These are phyloP conservation scores for Botrytis medusae DNA, from an alignment of 2,329 filamentous ascomycete genomes.

Conservation along the genomic window DNA sequence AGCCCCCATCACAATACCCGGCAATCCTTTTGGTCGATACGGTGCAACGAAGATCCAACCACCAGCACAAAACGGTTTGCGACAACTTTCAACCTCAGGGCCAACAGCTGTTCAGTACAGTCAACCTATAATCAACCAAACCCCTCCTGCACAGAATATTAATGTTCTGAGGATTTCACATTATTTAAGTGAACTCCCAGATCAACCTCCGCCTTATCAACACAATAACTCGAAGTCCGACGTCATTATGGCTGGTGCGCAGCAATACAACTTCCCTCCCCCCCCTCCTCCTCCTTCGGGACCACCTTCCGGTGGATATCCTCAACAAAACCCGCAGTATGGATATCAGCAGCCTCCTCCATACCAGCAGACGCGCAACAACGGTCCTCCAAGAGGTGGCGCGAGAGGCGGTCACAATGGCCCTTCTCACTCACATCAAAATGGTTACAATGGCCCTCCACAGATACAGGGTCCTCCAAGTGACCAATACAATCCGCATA, in stretches of 20 bases:
- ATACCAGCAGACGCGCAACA: constrained; percentile 37
- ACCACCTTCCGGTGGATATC: constrained; percentile 34
- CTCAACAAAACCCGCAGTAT: constrained; percentile 35
- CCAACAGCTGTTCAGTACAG: not conserved
- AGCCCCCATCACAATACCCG: not conserved
- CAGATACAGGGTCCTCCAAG: constrained; percentile 32
- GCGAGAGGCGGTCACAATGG: constrained; percentile 37
- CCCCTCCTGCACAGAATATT: not conserved
- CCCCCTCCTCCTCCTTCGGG: constrained; percentile 39
- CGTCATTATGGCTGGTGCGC: constrained; percentile 34
- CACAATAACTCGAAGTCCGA: not conserved
- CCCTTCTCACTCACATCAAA: constrained; percentile 34
- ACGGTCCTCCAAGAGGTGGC: constrained; percentile 37
- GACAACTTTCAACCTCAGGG: not conserved
- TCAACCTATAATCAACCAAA: not conserved
- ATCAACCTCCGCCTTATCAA: not conserved
- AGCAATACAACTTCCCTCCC: constrained; percentile 41
- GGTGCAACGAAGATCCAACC: not conserved
- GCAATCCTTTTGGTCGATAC: not conserved
- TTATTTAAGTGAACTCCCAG: not conserved
- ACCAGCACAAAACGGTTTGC: not conserved
- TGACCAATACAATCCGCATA: constrained; percentile 36
- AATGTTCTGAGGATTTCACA: not conserved
- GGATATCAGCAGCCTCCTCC: constrained; percentile 35
- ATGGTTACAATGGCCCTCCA: constrained; percentile 35